Evolutionary conservation across 202 grass and related monocot genomes (phyloP).

Genomic region (Schoenoplectus tabernaemontani): DNA sequence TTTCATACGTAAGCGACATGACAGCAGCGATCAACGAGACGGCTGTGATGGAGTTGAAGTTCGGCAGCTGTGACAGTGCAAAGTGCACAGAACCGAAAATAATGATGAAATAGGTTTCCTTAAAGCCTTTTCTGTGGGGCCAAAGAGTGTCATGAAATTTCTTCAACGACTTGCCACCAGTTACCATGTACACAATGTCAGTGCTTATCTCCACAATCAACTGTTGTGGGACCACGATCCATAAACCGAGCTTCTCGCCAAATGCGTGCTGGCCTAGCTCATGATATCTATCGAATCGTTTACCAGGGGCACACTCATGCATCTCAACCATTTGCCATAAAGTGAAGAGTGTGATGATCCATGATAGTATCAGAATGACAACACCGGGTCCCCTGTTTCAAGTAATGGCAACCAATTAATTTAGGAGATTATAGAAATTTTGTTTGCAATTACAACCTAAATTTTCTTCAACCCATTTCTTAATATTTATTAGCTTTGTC

Average conservation of each 20-base stretch:
- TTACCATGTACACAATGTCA: conserved; percentile 44
- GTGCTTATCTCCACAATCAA: conserved; percentile 28
- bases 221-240: conserved; percentile 42
- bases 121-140: conserved; percentile 4
- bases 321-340: conserved; percentile 57
- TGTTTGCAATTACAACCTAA: background rate
- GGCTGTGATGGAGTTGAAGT: conserved; percentile 41
- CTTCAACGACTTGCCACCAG: conserved; percentile 32
- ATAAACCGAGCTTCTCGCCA: conserved; percentile 29
- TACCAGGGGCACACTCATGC: conserved; percentile 38
- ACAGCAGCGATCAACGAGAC: conserved; percentile 25
- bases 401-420: background rate
- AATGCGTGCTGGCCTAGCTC: conserved; percentile 46
- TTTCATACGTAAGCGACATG: conserved; percentile 28
- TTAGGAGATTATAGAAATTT: background rate
- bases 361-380: conserved; percentile 29
- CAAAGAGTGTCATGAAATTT: conserved; percentile 24
- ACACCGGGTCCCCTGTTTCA: conserved; percentile 26
- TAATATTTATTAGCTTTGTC: background rate
- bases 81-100: conserved; percentile 29
- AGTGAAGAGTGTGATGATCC: conserved; percentile 37
- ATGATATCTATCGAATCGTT: conserved; percentile 49
- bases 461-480: background rate
- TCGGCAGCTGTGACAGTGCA: conserved; percentile 23
- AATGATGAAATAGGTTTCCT: conserved; percentile 32